A percentile compares a stretch with the other conserved stretches of the same genome.
Evolutionary conservation across 2,329 filamentous ascomycete genomes (phyloP).

Genomic region (Botrytis fragariae): DNA sequence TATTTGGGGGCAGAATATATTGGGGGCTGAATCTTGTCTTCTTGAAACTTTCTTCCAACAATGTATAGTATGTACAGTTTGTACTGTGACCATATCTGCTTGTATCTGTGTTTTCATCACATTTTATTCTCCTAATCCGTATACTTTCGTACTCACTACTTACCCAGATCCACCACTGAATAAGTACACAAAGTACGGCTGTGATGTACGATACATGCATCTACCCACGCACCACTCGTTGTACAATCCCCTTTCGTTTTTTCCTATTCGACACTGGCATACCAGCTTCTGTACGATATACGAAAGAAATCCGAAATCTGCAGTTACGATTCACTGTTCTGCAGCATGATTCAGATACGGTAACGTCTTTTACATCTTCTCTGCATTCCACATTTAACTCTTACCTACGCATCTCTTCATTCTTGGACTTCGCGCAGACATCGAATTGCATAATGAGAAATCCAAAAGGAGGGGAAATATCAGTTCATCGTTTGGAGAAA

Average conservation of each 20-base stretch:
- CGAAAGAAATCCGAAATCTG: background rate
- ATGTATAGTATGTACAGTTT: background rate
- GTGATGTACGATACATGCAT: background rate
- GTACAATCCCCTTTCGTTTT: background rate
- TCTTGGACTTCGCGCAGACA: background rate
- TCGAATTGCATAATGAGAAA: background rate
- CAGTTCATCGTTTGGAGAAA: background rate
- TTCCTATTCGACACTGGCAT: background rate
- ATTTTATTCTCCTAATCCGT: background rate
- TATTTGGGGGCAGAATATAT: background rate
- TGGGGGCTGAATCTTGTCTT: background rate
- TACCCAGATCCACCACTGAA: background rate
- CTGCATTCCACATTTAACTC: background rate
- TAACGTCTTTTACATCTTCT: background rate
- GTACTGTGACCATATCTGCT: background rate
- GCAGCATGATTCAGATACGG: background rate
- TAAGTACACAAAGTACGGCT: background rate
- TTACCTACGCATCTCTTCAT: background rate
- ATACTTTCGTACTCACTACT: background rate
- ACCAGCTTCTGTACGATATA: background rate
- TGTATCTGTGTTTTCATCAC: background rate
- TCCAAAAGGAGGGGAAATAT: background rate
- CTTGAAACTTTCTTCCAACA: background rate
- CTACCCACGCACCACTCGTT: constrained; percentile 7
- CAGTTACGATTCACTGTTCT: background rate